Conservation (phyloP, 2,329 filamentous ascomycete species). For the Colletotrichum brevisporum region DNA sequence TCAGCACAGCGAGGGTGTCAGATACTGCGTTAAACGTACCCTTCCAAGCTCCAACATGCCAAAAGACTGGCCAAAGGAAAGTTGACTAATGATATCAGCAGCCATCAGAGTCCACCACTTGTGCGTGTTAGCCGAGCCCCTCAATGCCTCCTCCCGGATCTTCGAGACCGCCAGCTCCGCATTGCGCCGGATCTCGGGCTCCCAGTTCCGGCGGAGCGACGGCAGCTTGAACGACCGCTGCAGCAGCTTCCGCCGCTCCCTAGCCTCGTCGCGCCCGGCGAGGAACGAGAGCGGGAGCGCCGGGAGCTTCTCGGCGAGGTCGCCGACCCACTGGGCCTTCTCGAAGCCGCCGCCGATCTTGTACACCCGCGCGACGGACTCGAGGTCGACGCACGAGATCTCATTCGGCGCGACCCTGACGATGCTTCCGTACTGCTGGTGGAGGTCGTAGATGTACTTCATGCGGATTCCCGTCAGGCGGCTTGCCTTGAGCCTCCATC, state of each 20-base stretch:
- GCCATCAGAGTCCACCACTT: conserved; percentile 70
- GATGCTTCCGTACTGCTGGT: conserved; percentile 2
- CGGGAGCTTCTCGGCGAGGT: not conserved
- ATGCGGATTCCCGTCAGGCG: conserved; percentile 9
- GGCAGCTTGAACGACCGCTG: conserved; percentile 55
- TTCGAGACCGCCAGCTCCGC: conserved; percentile 56
- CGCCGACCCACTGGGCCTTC: conserved; percentile 16
- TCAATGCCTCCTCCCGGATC: conserved; percentile 59
- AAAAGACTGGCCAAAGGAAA: conserved; percentile 70
- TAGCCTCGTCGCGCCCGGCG: not conserved
- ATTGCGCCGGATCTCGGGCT: conserved; percentile 51
- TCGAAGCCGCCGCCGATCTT: conserved; percentile 19
- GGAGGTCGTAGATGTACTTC: conserved; percentile 3
- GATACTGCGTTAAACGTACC: conserved; percentile 49
- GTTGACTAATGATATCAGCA: conserved; percentile 67
- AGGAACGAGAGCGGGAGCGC: conserved; percentile 3
- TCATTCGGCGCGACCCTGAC: conserved; percentile 13
- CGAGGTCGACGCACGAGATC: conserved; percentile 13
- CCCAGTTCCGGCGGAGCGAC: conserved; percentile 48
- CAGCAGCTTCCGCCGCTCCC: conserved; percentile 54
- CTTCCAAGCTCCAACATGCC: conserved; percentile 63
- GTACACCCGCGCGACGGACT: conserved; percentile 1
- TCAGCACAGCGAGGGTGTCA: not conserved
- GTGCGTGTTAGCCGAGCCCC: conserved; percentile 59
- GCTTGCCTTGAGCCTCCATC: conserved; percentile 13